phyloP scores from a whole-genome alignment of 129 eudicot genomes.

The Saussurea involucrata region DNA sequence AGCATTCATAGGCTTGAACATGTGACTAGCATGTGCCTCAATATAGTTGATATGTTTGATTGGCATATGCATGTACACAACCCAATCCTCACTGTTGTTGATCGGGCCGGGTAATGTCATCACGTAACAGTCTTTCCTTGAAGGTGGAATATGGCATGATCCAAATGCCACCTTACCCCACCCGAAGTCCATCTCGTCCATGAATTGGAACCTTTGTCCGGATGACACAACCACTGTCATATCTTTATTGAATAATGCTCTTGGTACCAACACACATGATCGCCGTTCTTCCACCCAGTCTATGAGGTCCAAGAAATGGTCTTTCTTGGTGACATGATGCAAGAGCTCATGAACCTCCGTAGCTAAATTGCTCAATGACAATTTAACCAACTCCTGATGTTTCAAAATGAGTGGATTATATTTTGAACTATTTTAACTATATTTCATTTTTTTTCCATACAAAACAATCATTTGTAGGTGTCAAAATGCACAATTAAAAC shows the following conservation, averaged over 20 bases:
- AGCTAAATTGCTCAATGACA: conserved; percentile 40
- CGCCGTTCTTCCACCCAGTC: conserved; percentile 74
- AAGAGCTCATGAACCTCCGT: conserved; percentile 37
- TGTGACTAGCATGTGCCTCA: conserved; percentile 34
- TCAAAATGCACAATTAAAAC: too few relatives aligned
- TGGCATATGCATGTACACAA: conserved; percentile 57
- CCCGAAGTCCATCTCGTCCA: conserved; percentile 52
- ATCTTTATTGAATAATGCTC: conserved; percentile 22
- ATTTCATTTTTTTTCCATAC: too few relatives aligned
- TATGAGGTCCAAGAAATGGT: conserved; percentile 57
- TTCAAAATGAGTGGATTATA: neutral
- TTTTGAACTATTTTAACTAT: neutral
- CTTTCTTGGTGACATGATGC: conserved; percentile 27
- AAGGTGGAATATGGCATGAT: conserved; percentile 55
- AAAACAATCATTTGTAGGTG: too few relatives aligned
- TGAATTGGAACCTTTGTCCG: conserved; percentile 38
- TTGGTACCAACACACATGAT: conserved; percentile 33
- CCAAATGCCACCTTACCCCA: conserved; percentile 61
- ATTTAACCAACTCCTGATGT: conserved; percentile 21
- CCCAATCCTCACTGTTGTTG: conserved; percentile 53
- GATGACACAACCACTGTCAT: conserved; percentile 52
- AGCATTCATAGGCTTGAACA: conserved; percentile 40
- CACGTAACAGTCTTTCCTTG: conserved; percentile 39
- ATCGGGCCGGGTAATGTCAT: conserved; percentile 55
- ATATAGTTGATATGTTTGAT: conserved; percentile 38